Percentiles rank a stretch among this genome's conserved stretches.
These are phyloP conservation scores for Apiospora saccharicola DNA, from an alignment of 2,329 filamentous ascomycete genomes.

Conservation along the genomic window DNA sequence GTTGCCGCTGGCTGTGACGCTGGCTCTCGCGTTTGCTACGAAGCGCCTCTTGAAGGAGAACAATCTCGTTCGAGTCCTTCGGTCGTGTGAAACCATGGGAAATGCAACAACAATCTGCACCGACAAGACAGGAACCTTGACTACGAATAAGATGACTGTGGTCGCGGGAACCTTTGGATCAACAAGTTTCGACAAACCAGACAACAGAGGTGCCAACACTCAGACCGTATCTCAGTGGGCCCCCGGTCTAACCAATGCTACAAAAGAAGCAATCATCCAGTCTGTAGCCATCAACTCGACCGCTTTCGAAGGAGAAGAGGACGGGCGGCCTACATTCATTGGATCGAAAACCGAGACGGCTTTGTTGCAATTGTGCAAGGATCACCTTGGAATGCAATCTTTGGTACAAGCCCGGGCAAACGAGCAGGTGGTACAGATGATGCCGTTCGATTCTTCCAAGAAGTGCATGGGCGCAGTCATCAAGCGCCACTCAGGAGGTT, in stretches of 20 bases:
- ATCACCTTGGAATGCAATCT: conserved; percentile 57
- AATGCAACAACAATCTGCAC: conserved; percentile 81
- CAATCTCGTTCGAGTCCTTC: conserved; percentile 72
- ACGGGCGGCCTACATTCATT: conserved; percentile 54
- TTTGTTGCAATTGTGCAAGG: conserved; percentile 57
- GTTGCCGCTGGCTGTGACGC: conserved; percentile 70
- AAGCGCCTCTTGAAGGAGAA: conserved; percentile 74
- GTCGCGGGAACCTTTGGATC: conserved; percentile 73
- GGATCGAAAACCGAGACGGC: conserved; percentile 66
- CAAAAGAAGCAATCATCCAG: conserved; percentile 48
- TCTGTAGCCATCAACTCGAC: conserved; percentile 65
- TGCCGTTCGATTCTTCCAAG: conserved; percentile 62
- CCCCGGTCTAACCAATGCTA: conserved; percentile 35
- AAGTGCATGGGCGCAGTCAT: conserved; percentile 66
- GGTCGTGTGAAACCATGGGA: conserved; percentile 75
- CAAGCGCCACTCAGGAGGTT: conserved; percentile 52
- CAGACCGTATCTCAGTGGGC: conserved; percentile 43
- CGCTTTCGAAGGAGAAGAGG: conserved; percentile 60
- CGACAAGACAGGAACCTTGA: conserved; percentile 79
- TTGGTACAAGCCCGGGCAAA: conserved; percentile 55
- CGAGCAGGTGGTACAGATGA: conserved; percentile 55
- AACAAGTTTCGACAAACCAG: conserved; percentile 40
- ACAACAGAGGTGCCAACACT: conserved; percentile 31
- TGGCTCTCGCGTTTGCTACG: conserved; percentile 72
- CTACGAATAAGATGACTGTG: conserved; percentile 79